Conservation (phyloP, 331 rosid species). For the Acacia concinna region DNA sequence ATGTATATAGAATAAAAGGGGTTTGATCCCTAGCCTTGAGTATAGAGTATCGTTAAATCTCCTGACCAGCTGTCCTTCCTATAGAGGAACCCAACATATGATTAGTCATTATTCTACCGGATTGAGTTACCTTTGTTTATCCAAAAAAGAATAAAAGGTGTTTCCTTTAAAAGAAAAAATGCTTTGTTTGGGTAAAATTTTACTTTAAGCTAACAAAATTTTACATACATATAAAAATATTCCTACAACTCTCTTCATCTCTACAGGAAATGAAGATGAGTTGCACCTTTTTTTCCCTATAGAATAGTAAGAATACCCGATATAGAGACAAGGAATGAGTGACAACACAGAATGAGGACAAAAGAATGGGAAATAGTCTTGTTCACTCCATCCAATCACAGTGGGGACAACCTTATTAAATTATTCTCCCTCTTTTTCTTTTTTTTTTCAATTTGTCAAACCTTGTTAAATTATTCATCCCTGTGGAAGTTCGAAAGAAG, state of each 20-base stretch:
- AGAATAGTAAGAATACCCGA: too few species aligned
- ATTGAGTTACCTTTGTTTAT: too few species aligned
- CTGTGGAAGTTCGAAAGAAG: background rate
- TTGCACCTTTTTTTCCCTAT: background rate
- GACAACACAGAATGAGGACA: background rate
- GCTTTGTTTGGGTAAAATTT: background rate
- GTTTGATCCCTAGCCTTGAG: too few species aligned
- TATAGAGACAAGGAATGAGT: background rate
- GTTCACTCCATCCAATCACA: background rate
- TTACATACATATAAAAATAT: background rate
- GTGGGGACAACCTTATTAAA: background rate
- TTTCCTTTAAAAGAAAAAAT: background rate
- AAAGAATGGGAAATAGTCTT: background rate
- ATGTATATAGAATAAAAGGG: background rate
- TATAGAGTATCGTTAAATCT: too few species aligned
- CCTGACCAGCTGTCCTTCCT: too few species aligned
- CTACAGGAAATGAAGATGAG: background rate
- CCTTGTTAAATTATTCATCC: too few species aligned
- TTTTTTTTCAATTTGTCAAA: too few species aligned
- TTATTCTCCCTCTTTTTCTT: too few species aligned
- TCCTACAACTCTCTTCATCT: background rate
- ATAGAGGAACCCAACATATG: too few species aligned
- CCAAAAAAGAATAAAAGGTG: too few species aligned
- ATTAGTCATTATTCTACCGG: too few species aligned
- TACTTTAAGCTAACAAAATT: background rate